Conservation (phyloP, 1,139 yeast species). For the Lodderomyces orthopsilosis region DNA sequence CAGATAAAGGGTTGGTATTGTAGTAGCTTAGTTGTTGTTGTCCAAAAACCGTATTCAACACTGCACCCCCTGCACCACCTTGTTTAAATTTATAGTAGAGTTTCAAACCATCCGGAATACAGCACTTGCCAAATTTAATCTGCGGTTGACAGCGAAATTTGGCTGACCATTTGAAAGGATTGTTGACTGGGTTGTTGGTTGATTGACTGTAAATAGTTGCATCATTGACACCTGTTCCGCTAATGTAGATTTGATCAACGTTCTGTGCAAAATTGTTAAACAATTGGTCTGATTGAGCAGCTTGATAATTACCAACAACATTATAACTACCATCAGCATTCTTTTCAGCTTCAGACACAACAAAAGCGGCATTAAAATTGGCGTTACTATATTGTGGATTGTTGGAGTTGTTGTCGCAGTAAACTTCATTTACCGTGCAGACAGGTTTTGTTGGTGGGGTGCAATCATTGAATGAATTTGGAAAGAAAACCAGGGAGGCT, state of each 20-base stretch:
- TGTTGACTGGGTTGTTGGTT: constrained; percentile 4
- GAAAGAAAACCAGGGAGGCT: constrained; percentile 7
- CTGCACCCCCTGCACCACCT: constrained; percentile 47
- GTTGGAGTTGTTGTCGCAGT: not conserved
- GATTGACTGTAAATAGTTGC: constrained; percentile 8
- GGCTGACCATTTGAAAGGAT: constrained; percentile 13
- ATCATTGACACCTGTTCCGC: constrained; percentile 12
- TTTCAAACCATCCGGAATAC: constrained; percentile 11
- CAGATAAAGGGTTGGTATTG: constrained; percentile 3
- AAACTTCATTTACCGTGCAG: not conserved
- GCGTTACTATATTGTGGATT: not conserved
- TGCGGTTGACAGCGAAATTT: constrained; percentile 11
- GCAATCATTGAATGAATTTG: not conserved
- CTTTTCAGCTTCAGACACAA: constrained; percentile 11
- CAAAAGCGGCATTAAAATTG: constrained; percentile 12
- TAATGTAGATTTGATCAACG: constrained; percentile 7
- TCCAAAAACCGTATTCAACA: constrained; percentile 5
- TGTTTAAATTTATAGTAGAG: constrained; percentile 56
- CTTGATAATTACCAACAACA: constrained; percentile 10
- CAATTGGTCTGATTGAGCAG: constrained; percentile 8
- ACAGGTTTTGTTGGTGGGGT: not conserved
- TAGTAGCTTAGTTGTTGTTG: not conserved
- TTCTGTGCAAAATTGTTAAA: constrained; percentile 5
- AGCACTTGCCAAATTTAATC: constrained; percentile 11
- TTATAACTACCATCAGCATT: constrained; percentile 10